Evolutionary conservation across 225 moss, liverwort and hornwort species (phyloP), one percentile per base, ranked within the genome.

Genomic region (Polytrichum commune): DNA sequence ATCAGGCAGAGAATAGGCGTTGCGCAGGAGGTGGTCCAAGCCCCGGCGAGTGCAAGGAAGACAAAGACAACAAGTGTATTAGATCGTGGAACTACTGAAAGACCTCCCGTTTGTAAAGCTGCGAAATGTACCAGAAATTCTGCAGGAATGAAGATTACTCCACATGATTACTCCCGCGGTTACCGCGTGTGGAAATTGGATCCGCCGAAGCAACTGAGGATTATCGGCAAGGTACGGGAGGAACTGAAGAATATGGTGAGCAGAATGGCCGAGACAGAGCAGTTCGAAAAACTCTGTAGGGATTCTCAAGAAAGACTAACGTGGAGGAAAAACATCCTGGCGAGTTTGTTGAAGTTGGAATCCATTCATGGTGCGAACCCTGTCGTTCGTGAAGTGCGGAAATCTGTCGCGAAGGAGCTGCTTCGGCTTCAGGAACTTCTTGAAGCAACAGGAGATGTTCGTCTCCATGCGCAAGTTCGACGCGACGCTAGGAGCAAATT

Each of bases 291-390:
- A 61, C 77, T 89, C 5, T 8, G 60, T 8, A 58, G 46, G n/a
- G 89, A 89, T 3, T 13, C 73, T 18, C 67, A 75, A 69, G 89
- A 89, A n/a, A 78, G 81, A 54, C 65, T 89, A 74, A 73, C 72
- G 58, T 83, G 83, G 83, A 73, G 74, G 27, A 86, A 89, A 64
- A 70, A 69, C 0, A 9, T 75, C 10, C 83, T 86, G 83, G 74
- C 74, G 29, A 63, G 85, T 70, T 70, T 89, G 67, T 71, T 86
- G 1, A 66, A 74, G 62, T 72, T 89, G 69, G 86, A 89, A 65
- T 63, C 79, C 18, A 60, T 89, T 71, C 86, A 89, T 68, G 79
- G 81, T 35, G 76, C 81, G 76, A 81, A 77, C 27, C 77, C 83
- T 18, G 74, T 74, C 18, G 79, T 89, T 2, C 73, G 82, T 8